phyloP scores from a whole-genome alignment of 345 rosid genomes.

The Durio zibethinus region DNA sequence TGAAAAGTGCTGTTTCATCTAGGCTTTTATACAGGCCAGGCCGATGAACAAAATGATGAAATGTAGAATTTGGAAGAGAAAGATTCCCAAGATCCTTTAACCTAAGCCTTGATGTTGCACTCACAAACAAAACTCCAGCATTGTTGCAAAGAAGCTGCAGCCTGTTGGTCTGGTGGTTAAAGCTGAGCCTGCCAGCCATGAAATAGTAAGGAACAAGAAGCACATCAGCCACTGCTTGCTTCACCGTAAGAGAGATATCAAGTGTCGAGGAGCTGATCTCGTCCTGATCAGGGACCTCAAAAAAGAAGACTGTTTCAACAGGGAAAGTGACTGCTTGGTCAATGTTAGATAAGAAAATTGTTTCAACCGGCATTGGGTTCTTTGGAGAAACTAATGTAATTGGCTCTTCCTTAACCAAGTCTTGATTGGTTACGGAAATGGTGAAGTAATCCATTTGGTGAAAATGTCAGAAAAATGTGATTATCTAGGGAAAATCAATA shows the following conservation, averaged over 20 bases:
- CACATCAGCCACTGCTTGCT: slow-evolving; percentile 19
- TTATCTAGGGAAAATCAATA: not conserved
- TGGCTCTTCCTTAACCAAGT: slow-evolving; percentile 10
- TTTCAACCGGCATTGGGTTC: not conserved
- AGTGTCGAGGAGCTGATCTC: not conserved
- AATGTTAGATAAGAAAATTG: slow-evolving; percentile 25
- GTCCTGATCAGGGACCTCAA: not conserved
- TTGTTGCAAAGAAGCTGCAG: slow-evolving; percentile 27
- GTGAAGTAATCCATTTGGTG: not conserved
- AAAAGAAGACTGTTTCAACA: slow-evolving; percentile 25
- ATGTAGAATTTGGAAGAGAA: slow-evolving; percentile 22
- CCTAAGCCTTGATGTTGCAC: slow-evolving; percentile 20
- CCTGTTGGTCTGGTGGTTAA: slow-evolving; percentile 7
- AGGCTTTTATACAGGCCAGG: slow-evolving; percentile 20
- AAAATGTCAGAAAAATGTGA: not conserved
- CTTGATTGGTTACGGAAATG: not conserved
- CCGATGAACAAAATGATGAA: slow-evolving; percentile 20
- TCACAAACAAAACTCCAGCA: slow-evolving; percentile 19
- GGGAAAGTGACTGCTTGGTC: slow-evolving; percentile 26
- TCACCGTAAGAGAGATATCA: slow-evolving; percentile 14
- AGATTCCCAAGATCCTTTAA: slow-evolving; percentile 22
- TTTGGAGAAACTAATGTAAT: slow-evolving; percentile 9
- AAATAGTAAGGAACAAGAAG: slow-evolving; percentile 29
- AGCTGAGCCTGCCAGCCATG: slow-evolving; percentile 28
- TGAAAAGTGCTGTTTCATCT: slow-evolving; percentile 15